Conservation (phyloP, 2,329 filamentous ascomycete species). For the Botrytis paeoniae region DNA sequence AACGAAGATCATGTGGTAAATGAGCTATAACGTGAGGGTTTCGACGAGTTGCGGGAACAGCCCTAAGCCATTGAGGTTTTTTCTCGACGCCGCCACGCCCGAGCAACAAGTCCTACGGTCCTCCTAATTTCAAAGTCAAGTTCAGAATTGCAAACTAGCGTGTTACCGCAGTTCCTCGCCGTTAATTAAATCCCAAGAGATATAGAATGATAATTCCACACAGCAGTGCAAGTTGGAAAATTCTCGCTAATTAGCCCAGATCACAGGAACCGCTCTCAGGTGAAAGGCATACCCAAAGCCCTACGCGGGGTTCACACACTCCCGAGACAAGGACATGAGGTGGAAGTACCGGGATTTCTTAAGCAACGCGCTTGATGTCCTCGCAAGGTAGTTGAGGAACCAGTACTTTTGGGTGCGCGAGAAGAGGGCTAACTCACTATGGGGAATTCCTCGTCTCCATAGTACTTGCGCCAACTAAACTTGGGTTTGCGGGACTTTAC, state of each 20-base stretch:
- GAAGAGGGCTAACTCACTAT: not conserved
- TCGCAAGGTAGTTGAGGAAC: not conserved
- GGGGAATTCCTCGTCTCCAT: not conserved
- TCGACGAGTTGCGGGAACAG: too few species aligned
- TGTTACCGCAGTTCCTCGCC: not conserved
- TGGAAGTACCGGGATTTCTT: not conserved
- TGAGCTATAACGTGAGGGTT: too few species aligned
- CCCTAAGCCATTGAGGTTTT: too few species aligned
- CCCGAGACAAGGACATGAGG: not conserved
- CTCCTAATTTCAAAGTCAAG: not conserved
- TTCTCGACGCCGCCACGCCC: too few species aligned
- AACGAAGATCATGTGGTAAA: too few species aligned
- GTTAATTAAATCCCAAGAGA: not conserved
- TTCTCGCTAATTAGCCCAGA: not conserved
- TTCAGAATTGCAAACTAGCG: not conserved
- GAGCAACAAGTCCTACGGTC: not conserved
- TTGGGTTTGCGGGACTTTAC: not conserved
- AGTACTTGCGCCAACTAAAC: not conserved
- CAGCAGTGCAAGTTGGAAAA: not conserved
- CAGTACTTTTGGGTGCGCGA: not conserved
- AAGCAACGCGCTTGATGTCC: not conserved
- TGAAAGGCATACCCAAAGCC: not conserved
- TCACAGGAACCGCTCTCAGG: not conserved
- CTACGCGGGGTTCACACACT: too few species aligned
- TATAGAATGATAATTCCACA: not conserved